A percentile compares a stretch with the other conserved stretches of the same genome.
Conservation (phyloP, 139 green algal species). For the Deuterostichococcus epilithicus region DNA sequence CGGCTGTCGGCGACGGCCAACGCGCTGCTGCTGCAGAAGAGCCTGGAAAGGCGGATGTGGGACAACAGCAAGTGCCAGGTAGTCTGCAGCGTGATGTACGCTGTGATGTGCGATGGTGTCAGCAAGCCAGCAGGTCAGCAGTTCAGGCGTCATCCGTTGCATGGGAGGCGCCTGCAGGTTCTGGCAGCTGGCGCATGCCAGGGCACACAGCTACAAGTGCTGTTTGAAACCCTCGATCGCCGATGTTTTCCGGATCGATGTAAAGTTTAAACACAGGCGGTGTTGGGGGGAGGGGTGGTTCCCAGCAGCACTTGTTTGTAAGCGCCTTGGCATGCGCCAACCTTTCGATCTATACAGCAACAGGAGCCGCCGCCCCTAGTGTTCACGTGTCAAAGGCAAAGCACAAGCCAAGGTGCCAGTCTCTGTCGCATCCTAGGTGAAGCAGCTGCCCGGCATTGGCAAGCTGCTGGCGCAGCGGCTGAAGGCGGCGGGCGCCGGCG, state of each 20-base stretch:
- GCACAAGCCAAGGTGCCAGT: not conserved
- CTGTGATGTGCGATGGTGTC: not conserved
- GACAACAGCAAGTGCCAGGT: conserved; percentile 11
- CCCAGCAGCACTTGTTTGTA: too few species aligned
- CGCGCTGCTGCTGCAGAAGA: conserved; percentile 49
- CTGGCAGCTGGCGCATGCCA: too few species aligned
- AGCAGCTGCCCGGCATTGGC: conserved; percentile 52
- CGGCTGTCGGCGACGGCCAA: conserved; percentile 53
- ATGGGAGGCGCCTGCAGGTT: not conserved
- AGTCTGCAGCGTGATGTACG: not conserved
- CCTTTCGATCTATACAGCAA: too few species aligned
- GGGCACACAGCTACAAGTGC: too few species aligned
- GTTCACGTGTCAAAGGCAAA: not conserved
- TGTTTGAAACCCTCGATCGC: too few species aligned
- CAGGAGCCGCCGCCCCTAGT: too few species aligned
- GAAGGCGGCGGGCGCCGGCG: conserved; percentile 41
- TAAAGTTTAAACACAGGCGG: too few species aligned
- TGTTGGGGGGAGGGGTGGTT: too few species aligned
- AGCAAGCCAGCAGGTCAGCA: not conserved
- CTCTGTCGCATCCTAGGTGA: not conserved
- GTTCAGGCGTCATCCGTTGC: not conserved
- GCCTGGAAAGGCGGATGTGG: conserved; percentile 58
- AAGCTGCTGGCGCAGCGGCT: conserved; percentile 44
- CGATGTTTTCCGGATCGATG: too few species aligned
- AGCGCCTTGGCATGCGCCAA: too few species aligned